These are phyloP conservation scores for Rauvolfia tetraphylla DNA, from an alignment of 257 asterid genomes.

Conservation along the genomic window DNA sequence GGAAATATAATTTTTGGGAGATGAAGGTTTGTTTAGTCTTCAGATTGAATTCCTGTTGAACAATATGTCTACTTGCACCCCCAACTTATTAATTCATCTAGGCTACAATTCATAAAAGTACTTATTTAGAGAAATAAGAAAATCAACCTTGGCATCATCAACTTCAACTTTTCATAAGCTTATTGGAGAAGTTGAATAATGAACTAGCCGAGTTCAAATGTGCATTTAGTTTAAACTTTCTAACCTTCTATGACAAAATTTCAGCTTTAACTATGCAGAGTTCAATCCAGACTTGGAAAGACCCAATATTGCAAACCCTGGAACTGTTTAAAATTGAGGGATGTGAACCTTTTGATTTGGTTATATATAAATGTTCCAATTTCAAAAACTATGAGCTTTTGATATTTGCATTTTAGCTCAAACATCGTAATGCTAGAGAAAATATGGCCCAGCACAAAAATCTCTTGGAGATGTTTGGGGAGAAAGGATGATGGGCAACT, in stretches of 20 bases:
- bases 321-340: background rate
- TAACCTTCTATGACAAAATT: background rate
- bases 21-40: constrained; percentile 65
- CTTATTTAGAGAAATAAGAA: background rate
- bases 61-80: background rate
- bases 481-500: background rate
- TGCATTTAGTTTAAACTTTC: background rate
- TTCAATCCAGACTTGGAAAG: background rate
- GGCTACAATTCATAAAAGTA: background rate
- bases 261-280: background rate
- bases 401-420: too few relatives aligned
- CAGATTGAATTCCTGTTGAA: background rate
- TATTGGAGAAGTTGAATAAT: background rate
- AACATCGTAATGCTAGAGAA: too few relatives aligned
- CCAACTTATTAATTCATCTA: background rate
- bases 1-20: constrained; percentile 98
- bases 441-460: background rate
- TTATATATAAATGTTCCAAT: background rate
- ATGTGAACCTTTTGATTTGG: background rate
- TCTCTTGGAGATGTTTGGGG: background rate
- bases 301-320: background rate
- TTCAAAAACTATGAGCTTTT: too few relatives aligned
- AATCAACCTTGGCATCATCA: background rate
- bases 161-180: background rate
- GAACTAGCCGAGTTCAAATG: background rate